A percentile compares a stretch with the other conserved stretches of the same genome.
These are phyloP conservation scores for Pelargonium fulgidum DNA, from an alignment of 441 rosid genomes.

Conservation along the genomic window DNA sequence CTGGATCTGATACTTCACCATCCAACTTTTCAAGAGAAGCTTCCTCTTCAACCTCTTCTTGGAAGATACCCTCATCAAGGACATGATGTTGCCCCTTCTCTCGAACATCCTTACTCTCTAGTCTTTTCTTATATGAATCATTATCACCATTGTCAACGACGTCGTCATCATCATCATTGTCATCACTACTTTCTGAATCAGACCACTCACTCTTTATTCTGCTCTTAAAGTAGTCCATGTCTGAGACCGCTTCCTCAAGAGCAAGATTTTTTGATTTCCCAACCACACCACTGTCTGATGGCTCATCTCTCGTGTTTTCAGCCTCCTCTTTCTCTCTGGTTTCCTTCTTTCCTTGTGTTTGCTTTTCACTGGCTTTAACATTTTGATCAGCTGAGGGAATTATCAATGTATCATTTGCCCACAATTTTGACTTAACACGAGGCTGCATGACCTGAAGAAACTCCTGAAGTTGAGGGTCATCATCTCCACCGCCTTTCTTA, in stretches of 20 bases:
- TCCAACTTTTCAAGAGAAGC: conserved; percentile 28
- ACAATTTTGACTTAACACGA: conserved; percentile 59
- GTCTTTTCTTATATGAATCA: conserved; percentile 20
- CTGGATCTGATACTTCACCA: conserved; percentile 35
- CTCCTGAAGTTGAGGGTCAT: conserved; percentile 53
- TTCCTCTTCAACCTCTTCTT: conserved; percentile 31
- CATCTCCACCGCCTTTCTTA: conserved; percentile 27
- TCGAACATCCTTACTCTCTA: conserved; percentile 16
- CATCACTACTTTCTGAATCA: conserved; percentile 61
- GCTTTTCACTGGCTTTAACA: conserved; percentile 23
- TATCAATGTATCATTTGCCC: conserved; percentile 63
- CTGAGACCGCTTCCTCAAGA: conserved; percentile 53
- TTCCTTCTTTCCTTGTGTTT: conserved; percentile 29
- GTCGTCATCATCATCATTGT: conserved; percentile 13
- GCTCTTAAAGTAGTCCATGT: conserved; percentile 87
- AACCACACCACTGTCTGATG: conserved; percentile 27
- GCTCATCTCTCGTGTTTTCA: conserved; percentile 15
- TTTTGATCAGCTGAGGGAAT: conserved; percentile 27
- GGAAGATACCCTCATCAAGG: conserved; percentile 17
- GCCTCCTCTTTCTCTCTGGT: conserved; percentile 21
- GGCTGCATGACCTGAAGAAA: conserved; percentile 85
- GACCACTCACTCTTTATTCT: conserved; percentile 66
- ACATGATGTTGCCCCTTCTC: conserved; percentile 18
- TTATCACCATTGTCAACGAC: conserved; percentile 19
- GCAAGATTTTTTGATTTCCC: conserved; percentile 29